phyloP scores from a whole-genome alignment of 23 red algal species.

The Agarophyton chilense region DNA sequence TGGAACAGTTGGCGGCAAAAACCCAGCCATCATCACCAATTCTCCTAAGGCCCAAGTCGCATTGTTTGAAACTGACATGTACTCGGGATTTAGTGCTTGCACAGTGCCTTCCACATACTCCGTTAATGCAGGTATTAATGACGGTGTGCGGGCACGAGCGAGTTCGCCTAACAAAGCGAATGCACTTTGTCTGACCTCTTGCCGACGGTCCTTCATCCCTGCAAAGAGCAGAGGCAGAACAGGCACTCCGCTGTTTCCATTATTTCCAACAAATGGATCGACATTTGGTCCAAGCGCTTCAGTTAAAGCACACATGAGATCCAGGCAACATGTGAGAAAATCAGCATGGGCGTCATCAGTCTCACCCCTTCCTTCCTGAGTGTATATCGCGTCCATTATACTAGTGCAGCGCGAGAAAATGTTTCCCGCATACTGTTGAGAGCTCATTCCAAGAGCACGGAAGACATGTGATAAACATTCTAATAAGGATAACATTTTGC shows the following conservation, averaged over 20 bases:
- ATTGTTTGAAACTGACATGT: slow-evolving; percentile 62
- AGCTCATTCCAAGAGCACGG: slow-evolving; percentile 48
- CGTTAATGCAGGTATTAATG: slow-evolving; percentile 54
- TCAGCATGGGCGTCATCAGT: slow-evolving; percentile 53
- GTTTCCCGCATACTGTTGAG: slow-evolving; percentile 71
- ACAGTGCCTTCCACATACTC: slow-evolving; percentile 54
- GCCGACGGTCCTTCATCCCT: slow-evolving; percentile 51
- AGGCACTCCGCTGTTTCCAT: slow-evolving; percentile 35
- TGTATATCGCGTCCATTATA: slow-evolving; percentile 69
- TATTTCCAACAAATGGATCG: slow-evolving; percentile 59
- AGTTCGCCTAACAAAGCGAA: slow-evolving; percentile 79
- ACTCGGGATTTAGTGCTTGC: slow-evolving; percentile 55
- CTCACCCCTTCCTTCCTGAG: slow-evolving; percentile 43
- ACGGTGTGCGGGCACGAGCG: slow-evolving; percentile 46
- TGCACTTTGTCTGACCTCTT: slow-evolving; percentile 70
- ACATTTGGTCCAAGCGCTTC: slow-evolving; percentile 65
- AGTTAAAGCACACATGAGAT: slow-evolving; percentile 69
- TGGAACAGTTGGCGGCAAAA: slow-evolving; percentile 38
- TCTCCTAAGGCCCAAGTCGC: slow-evolving; percentile 89
- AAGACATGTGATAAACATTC: slow-evolving; percentile 82
- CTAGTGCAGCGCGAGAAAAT: slow-evolving; percentile 75
- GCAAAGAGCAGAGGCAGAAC: slow-evolving; percentile 49
- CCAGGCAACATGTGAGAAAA: slow-evolving; percentile 68
- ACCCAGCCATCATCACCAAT: slow-evolving; percentile 75
- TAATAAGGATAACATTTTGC: slow-evolving; percentile 76